Evolutionary conservation across 768 basidiomycete genomes (phyloP), one percentile per base, ranked within the genome.

Genomic region (Podaxis carcinomalis): DNA sequence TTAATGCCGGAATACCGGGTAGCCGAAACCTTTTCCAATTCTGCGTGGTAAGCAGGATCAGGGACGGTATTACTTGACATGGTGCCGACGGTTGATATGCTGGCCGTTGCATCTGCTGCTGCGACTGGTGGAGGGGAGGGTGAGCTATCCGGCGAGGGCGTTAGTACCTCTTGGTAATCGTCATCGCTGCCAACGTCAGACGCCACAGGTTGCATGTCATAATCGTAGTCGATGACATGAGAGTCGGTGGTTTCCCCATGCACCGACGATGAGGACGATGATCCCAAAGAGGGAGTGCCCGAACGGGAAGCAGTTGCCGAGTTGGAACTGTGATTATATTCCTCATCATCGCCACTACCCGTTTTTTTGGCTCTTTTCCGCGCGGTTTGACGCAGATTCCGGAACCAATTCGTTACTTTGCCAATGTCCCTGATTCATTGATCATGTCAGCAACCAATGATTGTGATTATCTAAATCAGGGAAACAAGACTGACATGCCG

Each of bases 341-440:
- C 79, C 25, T 76, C 76, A 54, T 78, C 78, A 62, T 76, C 80
- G 21, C 76, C 74, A 66, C 80, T 76, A 56, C 76, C 74, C 23
- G 73, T 70, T 64, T 75, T 83, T 73, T 80, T 85, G 59, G 83
- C 80, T 23, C 90, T 84, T 72, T 86, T 91, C 46, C 90, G 76
- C n/a, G 90, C 81, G 16, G 88, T 89, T 74, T 93, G 90, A 39
- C 90, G 83, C 60, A 92, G 79, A 69, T 93, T 93, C 37, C 90
- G 80, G 79, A 92, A 92, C 90, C 90, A 93, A 70, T 93, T 93
- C 16, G 90, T 91, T 56, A 93, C 90, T 73, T 90, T 91, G 64
- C 86, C 87, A 59, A 92, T 72, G 73, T 93, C 90, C 90, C 84
- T 87, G 67, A 62, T 59, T 63, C 59, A 57, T 68, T 61, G 61